Evolutionary conservation across 73 alveolate genomes (phyloP), one percentile per base, ranked within the genome.

Genomic region (Blepharisma japonicum): DNA sequence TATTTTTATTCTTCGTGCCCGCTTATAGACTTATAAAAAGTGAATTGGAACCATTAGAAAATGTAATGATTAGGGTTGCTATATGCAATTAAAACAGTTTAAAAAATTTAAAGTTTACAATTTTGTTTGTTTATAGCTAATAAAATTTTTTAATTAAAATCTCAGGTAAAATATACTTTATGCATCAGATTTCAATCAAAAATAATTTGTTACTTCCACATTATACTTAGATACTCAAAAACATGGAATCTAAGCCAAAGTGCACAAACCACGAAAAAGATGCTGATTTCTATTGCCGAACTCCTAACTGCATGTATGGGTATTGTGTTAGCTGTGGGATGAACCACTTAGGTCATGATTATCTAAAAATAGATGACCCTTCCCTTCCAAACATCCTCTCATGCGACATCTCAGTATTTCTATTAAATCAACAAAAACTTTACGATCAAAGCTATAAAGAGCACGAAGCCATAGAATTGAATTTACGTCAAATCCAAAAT

Each of bases 251-350:
- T 53, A 20, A 53, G 67, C 67, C 23, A 53, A 11, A 11, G 27
- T 53, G 67, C 67, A 53, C n/a, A 4, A 53, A 53, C 67, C 67
- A 53, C 67, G 27, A 11, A 14, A 20, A 14, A 14, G 27, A 11
- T 20, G 67, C 67, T 53, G 67, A 14, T 11, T 53, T 53, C 23
- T 53, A 53, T 20, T 53, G 67, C 67, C n/a, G 23, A 20, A 14
- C 67, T 11, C 67, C 67, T 53, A 20, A 53, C 67, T 53, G 67
- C 23, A 53, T 53, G 67, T 53, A 14, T 53, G 67, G 67, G 27
- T 14, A 14, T 20, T 53, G 67, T 20, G 23, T 11, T 3, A 20
- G 23, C 67, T 53, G 67, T 4, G 67, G 67, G n/a, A 14, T 53
- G n/a, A 14, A 53, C 67, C 67, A 53, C 23, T 20, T 53, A 53